These are phyloP conservation scores for Cucumis melo DNA, from an alignment of 306 rosid species.

Conservation along the genomic window DNA sequence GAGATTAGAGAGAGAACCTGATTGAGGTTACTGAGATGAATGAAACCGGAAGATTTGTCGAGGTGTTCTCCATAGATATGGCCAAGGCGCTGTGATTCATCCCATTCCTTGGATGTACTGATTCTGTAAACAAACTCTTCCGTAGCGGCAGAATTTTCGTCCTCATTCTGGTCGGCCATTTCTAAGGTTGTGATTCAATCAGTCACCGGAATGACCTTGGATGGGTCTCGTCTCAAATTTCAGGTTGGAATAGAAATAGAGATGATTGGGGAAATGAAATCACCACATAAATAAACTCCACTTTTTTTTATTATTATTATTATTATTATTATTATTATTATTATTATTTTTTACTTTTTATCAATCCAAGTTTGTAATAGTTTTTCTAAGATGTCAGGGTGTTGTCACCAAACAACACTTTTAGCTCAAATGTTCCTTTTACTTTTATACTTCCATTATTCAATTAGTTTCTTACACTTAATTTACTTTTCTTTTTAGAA, in stretches of 20 bases:
- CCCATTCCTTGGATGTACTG: slow-evolving; percentile 55
- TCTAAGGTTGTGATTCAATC: not conserved
- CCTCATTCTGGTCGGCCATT: not conserved
- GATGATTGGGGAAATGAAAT: not conserved
- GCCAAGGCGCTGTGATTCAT: slow-evolving; percentile 38
- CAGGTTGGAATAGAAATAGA: not conserved
- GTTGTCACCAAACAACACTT: too few species aligned
- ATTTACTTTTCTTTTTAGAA: too few species aligned
- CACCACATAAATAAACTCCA: too few species aligned
- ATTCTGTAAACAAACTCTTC: slow-evolving; percentile 61
- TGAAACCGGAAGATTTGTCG: slow-evolving; percentile 55
- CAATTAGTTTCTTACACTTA: too few species aligned
- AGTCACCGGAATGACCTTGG: not conserved
- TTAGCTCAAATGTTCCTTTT: too few species aligned
- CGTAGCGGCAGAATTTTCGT: not conserved
- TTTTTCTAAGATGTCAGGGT: too few species aligned
- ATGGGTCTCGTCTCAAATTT: not conserved
- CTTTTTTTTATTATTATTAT: too few species aligned
- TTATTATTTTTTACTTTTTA: too few species aligned
- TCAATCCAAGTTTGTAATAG: too few species aligned
- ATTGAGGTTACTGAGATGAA: slow-evolving; percentile 69
- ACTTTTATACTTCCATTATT: too few species aligned
- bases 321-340: too few species aligned
- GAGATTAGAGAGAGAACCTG: slow-evolving; percentile 35
- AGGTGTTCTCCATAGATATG: slow-evolving; percentile 43